Conservation (phyloP, 208 protist genomes). For the Naegleria lovaniensis region DNA sequence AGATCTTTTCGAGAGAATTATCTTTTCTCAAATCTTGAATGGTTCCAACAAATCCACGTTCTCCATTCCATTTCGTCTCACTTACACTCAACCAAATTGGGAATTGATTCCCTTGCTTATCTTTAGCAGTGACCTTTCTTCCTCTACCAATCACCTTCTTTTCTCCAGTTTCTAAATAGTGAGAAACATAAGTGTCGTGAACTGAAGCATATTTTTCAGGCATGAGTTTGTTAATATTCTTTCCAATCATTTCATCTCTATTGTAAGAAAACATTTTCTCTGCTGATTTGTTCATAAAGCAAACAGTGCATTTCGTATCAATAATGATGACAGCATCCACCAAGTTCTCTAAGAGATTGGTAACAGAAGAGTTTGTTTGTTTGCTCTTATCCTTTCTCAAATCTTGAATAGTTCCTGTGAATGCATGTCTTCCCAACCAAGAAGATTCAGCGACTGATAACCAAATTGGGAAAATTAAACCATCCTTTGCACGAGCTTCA, state of each 20-base stretch:
- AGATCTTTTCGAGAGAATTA: not conserved
- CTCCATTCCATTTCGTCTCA: slow-evolving; percentile 27
- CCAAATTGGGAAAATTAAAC: slow-evolving; percentile 31
- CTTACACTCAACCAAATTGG: slow-evolving; percentile 31
- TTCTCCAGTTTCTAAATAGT: slow-evolving; percentile 46
- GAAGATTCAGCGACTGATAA: slow-evolving; percentile 35
- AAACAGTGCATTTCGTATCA: slow-evolving; percentile 19
- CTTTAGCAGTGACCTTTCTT: slow-evolving; percentile 31
- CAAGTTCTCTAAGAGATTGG: not conserved
- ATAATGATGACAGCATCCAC: slow-evolving; percentile 41
- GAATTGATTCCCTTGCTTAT: slow-evolving; percentile 33
- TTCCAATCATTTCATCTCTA: slow-evolving; percentile 42
- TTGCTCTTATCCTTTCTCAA: slow-evolving; percentile 10
- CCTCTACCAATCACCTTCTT: slow-evolving; percentile 40
- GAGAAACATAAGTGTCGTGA: slow-evolving; percentile 50
- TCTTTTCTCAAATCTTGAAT: slow-evolving; percentile 36
- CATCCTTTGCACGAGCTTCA: slow-evolving; percentile 29
- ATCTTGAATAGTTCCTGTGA: slow-evolving; percentile 44
- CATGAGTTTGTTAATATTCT: slow-evolving; percentile 57
- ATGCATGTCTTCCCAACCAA: slow-evolving; percentile 24
- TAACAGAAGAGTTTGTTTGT: not conserved
- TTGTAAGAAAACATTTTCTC: slow-evolving; percentile 46
- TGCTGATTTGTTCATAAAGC: slow-evolving; percentile 34
- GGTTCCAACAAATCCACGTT: slow-evolving; percentile 40
- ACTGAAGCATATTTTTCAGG: slow-evolving; percentile 35